Evolutionary conservation across 345 rosid species (phyloP).

Genomic region (Physaria fendleri): DNA sequence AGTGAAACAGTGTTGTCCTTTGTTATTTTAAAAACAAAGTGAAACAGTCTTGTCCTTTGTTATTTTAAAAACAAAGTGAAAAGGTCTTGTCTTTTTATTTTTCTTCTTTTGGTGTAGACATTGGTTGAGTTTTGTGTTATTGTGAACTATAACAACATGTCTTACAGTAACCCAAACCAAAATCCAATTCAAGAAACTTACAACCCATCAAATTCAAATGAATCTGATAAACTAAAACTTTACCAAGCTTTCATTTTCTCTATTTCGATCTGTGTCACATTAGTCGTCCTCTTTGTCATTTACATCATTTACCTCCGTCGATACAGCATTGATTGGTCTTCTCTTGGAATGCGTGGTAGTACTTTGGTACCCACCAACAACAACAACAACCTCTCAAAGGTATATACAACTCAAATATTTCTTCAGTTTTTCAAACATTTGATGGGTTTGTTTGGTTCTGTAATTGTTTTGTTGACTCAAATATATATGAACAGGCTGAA

Average conservation of each 20-base stretch:
- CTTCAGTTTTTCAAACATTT: too few species aligned
- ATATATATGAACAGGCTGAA: conserved; percentile 38
- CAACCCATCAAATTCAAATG: conserved; percentile 29
- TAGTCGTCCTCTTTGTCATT: conserved; percentile 56
- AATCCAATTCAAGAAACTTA: conserved; percentile 23
- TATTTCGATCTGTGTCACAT: conserved; percentile 61
- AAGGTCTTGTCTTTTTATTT: neutral
- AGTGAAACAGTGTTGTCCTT: too few species aligned
- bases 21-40: too few species aligned
- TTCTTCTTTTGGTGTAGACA: neutral
- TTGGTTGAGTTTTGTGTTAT: neutral
- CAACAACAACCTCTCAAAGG: conserved; percentile 16
- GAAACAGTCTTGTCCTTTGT: too few species aligned
- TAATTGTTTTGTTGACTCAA: neutral
- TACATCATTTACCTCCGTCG: conserved; percentile 74
- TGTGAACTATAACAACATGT: conserved; percentile 28
- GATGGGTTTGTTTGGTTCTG: neutral
- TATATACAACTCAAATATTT: neutral
- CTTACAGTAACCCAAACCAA: conserved; percentile 31
- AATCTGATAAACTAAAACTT: conserved; percentile 36
- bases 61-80: too few species aligned
- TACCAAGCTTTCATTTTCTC: conserved; percentile 65
- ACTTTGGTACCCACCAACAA: conserved; percentile 4
- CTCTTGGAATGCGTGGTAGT: conserved; percentile 52
- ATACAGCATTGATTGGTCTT: conserved; percentile 47